Conservation (phyloP, 164 flowering plant genomes). For the Vitis labrusca region DNA sequence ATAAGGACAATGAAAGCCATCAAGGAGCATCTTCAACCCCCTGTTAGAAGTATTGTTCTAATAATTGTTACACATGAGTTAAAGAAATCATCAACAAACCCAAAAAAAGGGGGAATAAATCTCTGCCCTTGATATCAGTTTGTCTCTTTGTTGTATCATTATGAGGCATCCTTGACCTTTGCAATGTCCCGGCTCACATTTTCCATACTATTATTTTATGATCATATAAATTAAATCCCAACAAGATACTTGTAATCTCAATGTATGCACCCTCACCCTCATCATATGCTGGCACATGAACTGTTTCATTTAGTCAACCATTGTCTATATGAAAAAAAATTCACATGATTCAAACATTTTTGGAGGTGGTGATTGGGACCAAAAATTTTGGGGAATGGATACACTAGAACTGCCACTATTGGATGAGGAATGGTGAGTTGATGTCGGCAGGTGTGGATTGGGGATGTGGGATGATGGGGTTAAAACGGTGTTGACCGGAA, state of each 20-base stretch:
- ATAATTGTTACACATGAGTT: neutral
- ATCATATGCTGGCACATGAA: slow-evolving; percentile 44
- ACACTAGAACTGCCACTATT: too few species aligned
- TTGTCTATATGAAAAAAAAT: neutral
- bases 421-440: too few species aligned
- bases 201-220: slow-evolving; percentile 5
- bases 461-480: too few species aligned
- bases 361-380: too few species aligned
- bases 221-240: slow-evolving; percentile 4
- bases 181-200: slow-evolving; percentile 20
- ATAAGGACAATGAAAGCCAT: slow-evolving; percentile 14
- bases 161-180: slow-evolving; percentile 33
- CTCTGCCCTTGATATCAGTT: slow-evolving; percentile 2
- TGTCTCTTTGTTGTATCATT: slow-evolving; percentile 24
- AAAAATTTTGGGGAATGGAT: too few species aligned
- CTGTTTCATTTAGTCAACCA: slow-evolving; percentile 32
- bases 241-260: slow-evolving; percentile 17
- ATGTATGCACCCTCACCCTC: slow-evolving; percentile 17
- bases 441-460: too few species aligned
- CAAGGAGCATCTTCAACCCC: slow-evolving; percentile 14
- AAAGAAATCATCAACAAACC: neutral
- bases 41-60: neutral
- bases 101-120: slow-evolving; percentile 3
- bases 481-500: too few species aligned
- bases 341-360: neutral